Conservation (phyloP, 2,329 filamentous ascomycete genomes). For the Colletotrichum liaoningense region DNA sequence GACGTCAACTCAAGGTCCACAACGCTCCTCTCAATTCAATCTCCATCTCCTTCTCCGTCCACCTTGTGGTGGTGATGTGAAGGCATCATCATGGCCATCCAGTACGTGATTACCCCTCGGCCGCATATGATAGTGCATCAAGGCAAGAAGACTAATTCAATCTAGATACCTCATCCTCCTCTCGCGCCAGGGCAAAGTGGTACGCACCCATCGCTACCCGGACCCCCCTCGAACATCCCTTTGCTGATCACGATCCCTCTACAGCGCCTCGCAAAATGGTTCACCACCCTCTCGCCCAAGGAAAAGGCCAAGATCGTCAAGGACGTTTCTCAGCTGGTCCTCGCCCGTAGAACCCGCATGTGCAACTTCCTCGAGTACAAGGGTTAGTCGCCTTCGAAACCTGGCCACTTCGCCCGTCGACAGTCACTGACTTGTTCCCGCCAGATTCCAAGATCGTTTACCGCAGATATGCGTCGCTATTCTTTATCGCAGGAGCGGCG, state of each 20-base stretch:
- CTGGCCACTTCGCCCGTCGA: not conserved
- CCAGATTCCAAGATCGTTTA: slow-evolving; percentile 98
- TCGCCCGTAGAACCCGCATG: slow-evolving; percentile 96
- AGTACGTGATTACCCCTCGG: slow-evolving; percentile 46
- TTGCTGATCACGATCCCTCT: slow-evolving; percentile 24
- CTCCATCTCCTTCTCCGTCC: slow-evolving; percentile 30
- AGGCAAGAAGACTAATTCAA: slow-evolving; percentile 32
- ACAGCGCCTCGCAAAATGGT: slow-evolving; percentile 99
- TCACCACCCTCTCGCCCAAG: slow-evolving; percentile 95
- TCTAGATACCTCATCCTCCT: slow-evolving; percentile 95
- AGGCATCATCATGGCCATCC: slow-evolving; percentile 54
- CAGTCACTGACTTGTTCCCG: slow-evolving; percentile 15
- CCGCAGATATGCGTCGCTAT: slow-evolving; percentile 96
- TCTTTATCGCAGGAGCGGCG: slow-evolving; percentile 98
- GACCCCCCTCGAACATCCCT: not conserved
- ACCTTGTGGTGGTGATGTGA: slow-evolving; percentile 35
- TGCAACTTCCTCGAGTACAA: slow-evolving; percentile 99
- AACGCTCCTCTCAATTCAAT: slow-evolving; percentile 14
- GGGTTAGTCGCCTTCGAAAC: slow-evolving; percentile 63
- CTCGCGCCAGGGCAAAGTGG: slow-evolving; percentile 98
- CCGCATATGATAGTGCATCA: not conserved
- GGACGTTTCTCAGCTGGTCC: slow-evolving; percentile 96
- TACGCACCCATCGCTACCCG: slow-evolving; percentile 61
- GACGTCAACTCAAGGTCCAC: slow-evolving; percentile 25
- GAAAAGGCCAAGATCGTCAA: slow-evolving; percentile 99